Conservation (phyloP, 2,329 filamentous ascomycete species). For the Fonsecaea multimorphosa region DNA sequence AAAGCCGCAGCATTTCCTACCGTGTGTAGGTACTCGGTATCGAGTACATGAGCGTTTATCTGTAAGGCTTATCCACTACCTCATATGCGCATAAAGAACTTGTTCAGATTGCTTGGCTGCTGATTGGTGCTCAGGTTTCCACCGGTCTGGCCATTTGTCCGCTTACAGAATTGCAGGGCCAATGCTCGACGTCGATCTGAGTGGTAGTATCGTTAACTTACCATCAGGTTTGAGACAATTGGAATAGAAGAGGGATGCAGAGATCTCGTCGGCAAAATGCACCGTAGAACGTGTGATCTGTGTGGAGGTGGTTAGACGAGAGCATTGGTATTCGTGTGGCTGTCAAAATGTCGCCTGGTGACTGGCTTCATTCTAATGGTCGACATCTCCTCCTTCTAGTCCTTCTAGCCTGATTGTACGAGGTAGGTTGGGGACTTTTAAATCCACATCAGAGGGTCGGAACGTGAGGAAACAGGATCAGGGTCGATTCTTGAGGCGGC, state of each 20-base stretch:
- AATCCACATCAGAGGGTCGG: not conserved
- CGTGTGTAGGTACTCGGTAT: not conserved
- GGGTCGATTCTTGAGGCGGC: not conserved
- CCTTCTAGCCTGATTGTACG: not conserved
- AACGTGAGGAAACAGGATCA: not conserved
- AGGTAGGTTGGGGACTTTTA: not conserved
- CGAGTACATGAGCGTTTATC: too few relatives aligned
- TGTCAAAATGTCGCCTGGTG: not conserved
- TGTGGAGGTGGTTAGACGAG: not conserved
- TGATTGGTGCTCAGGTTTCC: not conserved
- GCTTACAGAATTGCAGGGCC: not conserved
- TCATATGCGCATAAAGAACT: not conserved
- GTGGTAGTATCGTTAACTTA: not conserved
- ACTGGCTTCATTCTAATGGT: not conserved
- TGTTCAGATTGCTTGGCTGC: not conserved
- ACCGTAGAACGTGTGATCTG: not conserved
- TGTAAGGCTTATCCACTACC: too few relatives aligned
- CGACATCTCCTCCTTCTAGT: not conserved
- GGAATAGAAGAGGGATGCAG: not conserved
- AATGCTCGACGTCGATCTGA: not conserved
- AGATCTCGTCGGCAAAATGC: not conserved
- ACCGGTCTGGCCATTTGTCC: not conserved
- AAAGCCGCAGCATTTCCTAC: not conserved
- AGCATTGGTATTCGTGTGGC: not conserved
- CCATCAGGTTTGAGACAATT: not conserved